A percentile compares a stretch with the other conserved stretches of the same genome.
phyloP scores from a whole-genome alignment of 257 asterid genomes.

The Salvia miltiorrhiza region DNA sequence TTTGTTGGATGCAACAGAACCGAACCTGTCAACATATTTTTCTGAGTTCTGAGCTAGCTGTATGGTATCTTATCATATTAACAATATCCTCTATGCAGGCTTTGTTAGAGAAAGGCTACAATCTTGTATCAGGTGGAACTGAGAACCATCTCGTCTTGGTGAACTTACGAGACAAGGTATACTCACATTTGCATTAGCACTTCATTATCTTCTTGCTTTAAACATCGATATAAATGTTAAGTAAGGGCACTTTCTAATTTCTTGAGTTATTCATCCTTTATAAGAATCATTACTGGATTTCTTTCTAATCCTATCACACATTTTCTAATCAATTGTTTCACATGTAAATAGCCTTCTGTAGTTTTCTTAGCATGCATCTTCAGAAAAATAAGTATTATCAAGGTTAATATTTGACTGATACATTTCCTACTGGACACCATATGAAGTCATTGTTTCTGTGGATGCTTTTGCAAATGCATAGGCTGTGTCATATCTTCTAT shows the following conservation, averaged over 20 bases:
- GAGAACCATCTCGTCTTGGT: slow-evolving; percentile 96
- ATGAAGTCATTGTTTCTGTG: background rate
- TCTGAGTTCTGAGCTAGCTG: background rate
- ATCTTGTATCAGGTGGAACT: slow-evolving; percentile 95
- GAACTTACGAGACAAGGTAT: slow-evolving; percentile 75
- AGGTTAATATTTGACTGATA: background rate
- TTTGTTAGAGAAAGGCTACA: slow-evolving; percentile 66
- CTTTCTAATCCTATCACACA: background rate
- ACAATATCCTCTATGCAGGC: slow-evolving; percentile 40
- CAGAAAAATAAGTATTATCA: background rate
- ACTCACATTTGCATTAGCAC: background rate
- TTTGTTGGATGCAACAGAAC: background rate
- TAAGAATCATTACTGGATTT: background rate
- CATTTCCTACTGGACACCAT: background rate
- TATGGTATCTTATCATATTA: background rate
- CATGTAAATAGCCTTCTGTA: background rate
- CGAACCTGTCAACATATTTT: background rate
- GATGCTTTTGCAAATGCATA: background rate
- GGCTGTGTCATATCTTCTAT: background rate
- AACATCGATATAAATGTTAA: background rate
- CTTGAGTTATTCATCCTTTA: background rate
- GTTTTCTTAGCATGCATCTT: background rate
- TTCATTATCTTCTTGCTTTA: background rate
- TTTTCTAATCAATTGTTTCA: background rate
- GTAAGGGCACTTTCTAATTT: background rate